Base-by-base conservation (phyloP, 2,329 filamentous ascomycete genomes). In the Cordyceps farinosa region DNA sequence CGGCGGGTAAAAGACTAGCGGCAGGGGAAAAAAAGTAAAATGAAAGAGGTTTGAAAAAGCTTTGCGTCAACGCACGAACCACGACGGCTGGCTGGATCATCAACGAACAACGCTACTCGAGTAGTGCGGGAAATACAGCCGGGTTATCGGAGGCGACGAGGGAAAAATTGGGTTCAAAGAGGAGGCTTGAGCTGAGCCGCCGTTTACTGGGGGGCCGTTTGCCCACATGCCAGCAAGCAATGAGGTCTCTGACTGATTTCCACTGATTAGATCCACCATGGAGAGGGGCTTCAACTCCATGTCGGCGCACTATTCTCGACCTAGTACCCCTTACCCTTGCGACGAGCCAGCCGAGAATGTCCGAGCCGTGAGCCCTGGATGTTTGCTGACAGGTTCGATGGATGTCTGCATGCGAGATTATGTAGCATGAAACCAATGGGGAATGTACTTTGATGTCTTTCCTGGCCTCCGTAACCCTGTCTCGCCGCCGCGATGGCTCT, bases 151-250 rank as follows among this genome's bases (percentile, higher is more conserved):
- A 32, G 45, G 36, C 34, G 27, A 51, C 15, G 17, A 27, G 42
- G 42, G 22, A n/a, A 47, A 57, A 47, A 57, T 9, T 47, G 54
- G 36, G 17, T 22, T 27, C n/a, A 17, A 45, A 7, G 42, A 48
- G 44, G n/a, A 54, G 55, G 45, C 38, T 52, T 17, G 57, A 51
- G 57, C 57, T 60, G 57, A 61, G 48, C 27, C 57, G 38, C 48
- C 47, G 36, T 42, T 38, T 44, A 22, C 22, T 40, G 47, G 47
- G 47, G 57, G 57, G 10, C 2, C 17, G 4, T 10, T 11, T 42
- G n/a, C 11, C 55, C 55, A 47, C 44, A 38, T 48, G 22, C 55
- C 29, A 29, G 29, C 8, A 13, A 42, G 40, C 40, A n/a, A 15
- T 42, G 10, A 13, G 34, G 40, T 22, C 42, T 32, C 17, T 17